Percentiles rank a stretch among this genome's conserved stretches.
Evolutionary conservation across 306 rosid species (phyloP).

Genomic region (Mimosa bimucronata): DNA sequence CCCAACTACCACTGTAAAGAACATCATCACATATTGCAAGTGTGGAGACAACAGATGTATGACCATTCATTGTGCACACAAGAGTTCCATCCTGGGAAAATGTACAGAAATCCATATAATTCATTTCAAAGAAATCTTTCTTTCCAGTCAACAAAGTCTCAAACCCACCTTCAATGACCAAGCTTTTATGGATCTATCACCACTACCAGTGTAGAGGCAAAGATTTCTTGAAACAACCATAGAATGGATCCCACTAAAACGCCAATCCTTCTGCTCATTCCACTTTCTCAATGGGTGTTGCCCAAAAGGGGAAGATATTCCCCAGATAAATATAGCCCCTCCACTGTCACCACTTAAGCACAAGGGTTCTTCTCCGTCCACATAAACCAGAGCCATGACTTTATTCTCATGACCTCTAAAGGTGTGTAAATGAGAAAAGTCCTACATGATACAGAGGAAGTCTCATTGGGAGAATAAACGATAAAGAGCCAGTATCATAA

Average conservation of each 20-base stretch:
- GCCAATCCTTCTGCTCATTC: constrained; percentile 92
- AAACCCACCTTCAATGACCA: constrained; percentile 75
- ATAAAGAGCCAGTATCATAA: constrained; percentile 22
- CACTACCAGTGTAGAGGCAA: constrained; percentile 80
- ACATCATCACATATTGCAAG: constrained; percentile 68
- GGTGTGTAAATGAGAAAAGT: constrained; percentile 78
- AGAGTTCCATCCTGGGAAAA: constrained; percentile 70
- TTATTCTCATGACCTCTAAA: constrained; percentile 87
- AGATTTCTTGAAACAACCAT: constrained; percentile 58
- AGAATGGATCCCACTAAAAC: constrained; percentile 90
- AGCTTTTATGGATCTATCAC: constrained; percentile 85
- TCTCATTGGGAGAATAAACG: constrained; percentile 29
- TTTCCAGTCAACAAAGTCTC: constrained; percentile 20
- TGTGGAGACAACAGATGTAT: constrained; percentile 82
- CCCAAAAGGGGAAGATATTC: constrained; percentile 53
- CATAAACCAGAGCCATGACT: constrained; percentile 74
- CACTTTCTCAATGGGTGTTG: constrained; percentile 76
- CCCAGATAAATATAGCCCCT: constrained; percentile 85
- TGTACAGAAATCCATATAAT: constrained; percentile 37
- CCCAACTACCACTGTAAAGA: constrained; percentile 99
- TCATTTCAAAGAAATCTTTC: constrained; percentile 22
- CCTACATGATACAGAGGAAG: constrained; percentile 57
- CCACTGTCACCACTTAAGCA: constrained; percentile 90
- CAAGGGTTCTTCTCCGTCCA: constrained; percentile 71
- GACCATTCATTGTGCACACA: constrained; percentile 80